Conservation (phyloP, 2,329 filamentous ascomycete species). For the Cladophialophora carrionii region DNA sequence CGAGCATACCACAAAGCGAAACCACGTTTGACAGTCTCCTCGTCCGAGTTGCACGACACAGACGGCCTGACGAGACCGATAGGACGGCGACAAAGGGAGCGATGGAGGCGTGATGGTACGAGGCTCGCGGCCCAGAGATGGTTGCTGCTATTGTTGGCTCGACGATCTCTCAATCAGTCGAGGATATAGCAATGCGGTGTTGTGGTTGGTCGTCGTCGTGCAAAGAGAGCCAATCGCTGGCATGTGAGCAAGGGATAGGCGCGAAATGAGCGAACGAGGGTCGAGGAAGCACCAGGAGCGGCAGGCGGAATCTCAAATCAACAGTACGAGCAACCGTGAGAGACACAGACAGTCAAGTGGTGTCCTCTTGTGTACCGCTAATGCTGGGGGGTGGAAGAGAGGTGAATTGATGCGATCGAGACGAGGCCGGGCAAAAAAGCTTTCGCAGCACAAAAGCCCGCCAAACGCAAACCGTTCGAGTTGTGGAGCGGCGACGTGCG, state of each 20-base stretch:
- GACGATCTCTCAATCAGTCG: constrained; percentile 18
- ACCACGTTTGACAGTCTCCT: constrained; percentile 22
- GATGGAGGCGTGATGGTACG: constrained; percentile 28
- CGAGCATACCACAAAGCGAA: constrained; percentile 20
- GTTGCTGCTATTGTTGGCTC: constrained; percentile 34
- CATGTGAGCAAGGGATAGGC: constrained; percentile 26
- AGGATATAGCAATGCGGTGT: constrained; percentile 15
- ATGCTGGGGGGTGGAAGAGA: constrained; percentile 2
- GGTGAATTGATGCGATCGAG: background rate
- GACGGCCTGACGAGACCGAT: constrained; percentile 27
- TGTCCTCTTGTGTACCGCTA: constrained; percentile 11
- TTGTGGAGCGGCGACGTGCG: background rate
- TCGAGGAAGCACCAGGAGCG: constrained; percentile 16
- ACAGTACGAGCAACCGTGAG: constrained; percentile 14
- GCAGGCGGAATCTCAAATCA: constrained; percentile 22
- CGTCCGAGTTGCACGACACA: constrained; percentile 29
- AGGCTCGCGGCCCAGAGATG: constrained; percentile 26
- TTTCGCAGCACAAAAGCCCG: background rate
- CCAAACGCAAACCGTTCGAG: background rate
- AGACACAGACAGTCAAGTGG: constrained; percentile 23
- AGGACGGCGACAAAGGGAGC: constrained; percentile 25
- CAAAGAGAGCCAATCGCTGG: constrained; percentile 33
- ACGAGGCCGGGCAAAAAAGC: constrained; percentile 6
- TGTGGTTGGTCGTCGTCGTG: constrained; percentile 33
- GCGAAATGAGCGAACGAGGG: constrained; percentile 30